These are phyloP conservation scores for Trametes cinnabarina DNA, from an alignment of 768 basidiomycete species.

Conservation along the genomic window DNA sequence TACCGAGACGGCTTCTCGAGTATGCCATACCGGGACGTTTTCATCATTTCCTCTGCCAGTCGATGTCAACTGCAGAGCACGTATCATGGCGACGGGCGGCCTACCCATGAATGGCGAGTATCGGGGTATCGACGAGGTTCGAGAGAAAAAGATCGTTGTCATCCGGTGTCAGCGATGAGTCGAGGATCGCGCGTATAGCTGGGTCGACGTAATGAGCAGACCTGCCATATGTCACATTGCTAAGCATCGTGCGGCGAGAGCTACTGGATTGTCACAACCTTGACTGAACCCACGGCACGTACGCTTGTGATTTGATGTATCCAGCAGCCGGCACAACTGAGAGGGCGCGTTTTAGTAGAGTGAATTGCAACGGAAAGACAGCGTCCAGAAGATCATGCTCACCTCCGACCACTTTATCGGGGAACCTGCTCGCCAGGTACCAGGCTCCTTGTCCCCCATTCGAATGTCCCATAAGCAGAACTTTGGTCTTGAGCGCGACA, in stretches of 20 bases:
- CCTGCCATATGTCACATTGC: slow-evolving; percentile 28
- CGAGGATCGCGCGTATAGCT: slow-evolving; percentile 64
- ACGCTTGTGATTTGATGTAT: slow-evolving; percentile 86
- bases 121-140: slow-evolving; percentile 67
- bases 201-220: slow-evolving; percentile 82
- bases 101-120: slow-evolving; percentile 80
- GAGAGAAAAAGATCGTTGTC: slow-evolving; percentile 86
- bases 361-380: no score
- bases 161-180: slow-evolving; percentile 72
- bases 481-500: slow-evolving; percentile 39
- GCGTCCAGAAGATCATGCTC: background rate
- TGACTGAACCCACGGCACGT: slow-evolving; percentile 71
- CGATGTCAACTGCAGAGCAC: background rate
- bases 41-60: slow-evolving; percentile 64
- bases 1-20: slow-evolving; percentile 59
- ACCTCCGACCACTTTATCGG: slow-evolving; percentile 72
- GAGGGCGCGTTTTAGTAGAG: no score
- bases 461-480: slow-evolving; percentile 84
- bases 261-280: slow-evolving; percentile 36
- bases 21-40: slow-evolving; percentile 88
- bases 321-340: slow-evolving; percentile 78
- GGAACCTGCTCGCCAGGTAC: slow-evolving; percentile 74
- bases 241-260: background rate
- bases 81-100: slow-evolving; percentile 19
- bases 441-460: slow-evolving; percentile 92